A percentile compares a stretch with the other conserved stretches of the same genome.
Conservation (phyloP, 768 basidiomycete species). For the Chiua virens region DNA sequence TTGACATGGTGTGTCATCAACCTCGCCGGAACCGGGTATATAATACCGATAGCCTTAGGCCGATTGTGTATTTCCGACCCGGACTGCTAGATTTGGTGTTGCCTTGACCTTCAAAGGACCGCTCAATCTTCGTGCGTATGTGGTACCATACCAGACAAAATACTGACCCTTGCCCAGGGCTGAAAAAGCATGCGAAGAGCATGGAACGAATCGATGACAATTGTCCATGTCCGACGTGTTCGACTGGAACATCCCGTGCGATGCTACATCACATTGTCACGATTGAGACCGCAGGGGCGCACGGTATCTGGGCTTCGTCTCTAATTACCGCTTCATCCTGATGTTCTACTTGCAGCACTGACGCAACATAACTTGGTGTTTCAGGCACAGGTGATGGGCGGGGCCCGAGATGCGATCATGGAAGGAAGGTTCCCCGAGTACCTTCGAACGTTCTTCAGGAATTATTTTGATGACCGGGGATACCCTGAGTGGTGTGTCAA, state of each 20-base stretch:
- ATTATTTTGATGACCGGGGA: conserved; percentile 73
- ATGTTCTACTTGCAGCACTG: conserved; percentile 48
- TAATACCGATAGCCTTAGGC: conserved; percentile 49
- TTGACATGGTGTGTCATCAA: conserved; percentile 72
- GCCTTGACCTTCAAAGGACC: conserved; percentile 82
- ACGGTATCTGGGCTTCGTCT: conserved; percentile 49
- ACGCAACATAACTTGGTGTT: conserved; percentile 84
- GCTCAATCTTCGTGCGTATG: conserved; percentile 66
- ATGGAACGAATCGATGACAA: conserved; percentile 68
- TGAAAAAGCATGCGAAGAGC: conserved; percentile 70
- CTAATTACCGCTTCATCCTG: conserved; percentile 19
- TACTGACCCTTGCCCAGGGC: conserved; percentile 25
- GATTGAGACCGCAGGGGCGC: conserved; percentile 83
- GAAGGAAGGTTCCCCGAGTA: conserved; percentile 77
- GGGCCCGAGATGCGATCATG: conserved; percentile 78
- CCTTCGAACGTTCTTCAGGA: conserved; percentile 69
- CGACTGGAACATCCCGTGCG: conserved; percentile 63
- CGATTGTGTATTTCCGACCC: conserved; percentile 91
- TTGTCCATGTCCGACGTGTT: conserved; percentile 89
- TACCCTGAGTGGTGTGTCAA: conserved; percentile 91
- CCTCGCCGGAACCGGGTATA: background rate
- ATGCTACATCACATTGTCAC: conserved; percentile 74
- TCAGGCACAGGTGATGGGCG: conserved; percentile 87
- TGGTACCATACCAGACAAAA: background rate
- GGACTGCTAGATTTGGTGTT: conserved; percentile 89